Evolutionary conservation across 768 basidiomycete species (phyloP).

Genomic region (Hydnomerulius pinastri): DNA sequence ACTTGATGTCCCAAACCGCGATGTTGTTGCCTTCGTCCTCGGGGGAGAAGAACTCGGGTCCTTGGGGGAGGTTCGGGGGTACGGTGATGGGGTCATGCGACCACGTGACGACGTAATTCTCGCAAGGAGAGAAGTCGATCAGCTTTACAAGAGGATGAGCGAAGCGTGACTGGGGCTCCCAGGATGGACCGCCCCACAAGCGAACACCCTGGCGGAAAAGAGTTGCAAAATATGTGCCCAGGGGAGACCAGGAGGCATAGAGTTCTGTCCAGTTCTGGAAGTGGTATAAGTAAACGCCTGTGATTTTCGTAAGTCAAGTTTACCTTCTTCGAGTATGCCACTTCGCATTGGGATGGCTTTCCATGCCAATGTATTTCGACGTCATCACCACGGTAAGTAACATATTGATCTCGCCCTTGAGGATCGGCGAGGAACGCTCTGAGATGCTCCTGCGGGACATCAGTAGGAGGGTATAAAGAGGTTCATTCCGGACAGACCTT

Average conservation of each 20-base stretch:
- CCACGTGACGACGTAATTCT: slow-evolving; percentile 97
- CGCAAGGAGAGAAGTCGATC: slow-evolving; percentile 96
- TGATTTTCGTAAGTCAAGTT: slow-evolving; percentile 25
- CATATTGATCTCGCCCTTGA: slow-evolving; percentile 93
- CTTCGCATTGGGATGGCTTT: slow-evolving; percentile 82
- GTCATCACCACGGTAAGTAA: slow-evolving; percentile 90
- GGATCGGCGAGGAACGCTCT: slow-evolving; percentile 93
- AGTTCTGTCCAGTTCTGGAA: slow-evolving; percentile 92
- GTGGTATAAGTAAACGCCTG: slow-evolving; percentile 12
- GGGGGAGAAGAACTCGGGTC: slow-evolving; percentile 83
- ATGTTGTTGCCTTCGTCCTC: slow-evolving; percentile 97
- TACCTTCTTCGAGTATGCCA: slow-evolving; percentile 75
- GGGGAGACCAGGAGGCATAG: slow-evolving; percentile 95
- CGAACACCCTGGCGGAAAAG: slow-evolving; percentile 95
- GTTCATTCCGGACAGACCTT: slow-evolving; percentile 48
- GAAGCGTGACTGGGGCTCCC: slow-evolving; percentile 86
- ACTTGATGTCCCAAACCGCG: slow-evolving; percentile 98
- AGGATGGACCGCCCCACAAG: slow-evolving; percentile 92
- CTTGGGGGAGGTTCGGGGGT: slow-evolving; percentile 76
- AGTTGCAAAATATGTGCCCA: slow-evolving; percentile 93
- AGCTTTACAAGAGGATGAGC: slow-evolving; percentile 95
- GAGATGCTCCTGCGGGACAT: slow-evolving; percentile 76
- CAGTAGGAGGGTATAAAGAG: slow-evolving; percentile 1
- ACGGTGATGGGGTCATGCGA: slow-evolving; percentile 92
- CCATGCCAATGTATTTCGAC: slow-evolving; percentile 93